phyloP scores from a whole-genome alignment of 208 protist species.

The Acanthamoeba lenticulata region DNA sequence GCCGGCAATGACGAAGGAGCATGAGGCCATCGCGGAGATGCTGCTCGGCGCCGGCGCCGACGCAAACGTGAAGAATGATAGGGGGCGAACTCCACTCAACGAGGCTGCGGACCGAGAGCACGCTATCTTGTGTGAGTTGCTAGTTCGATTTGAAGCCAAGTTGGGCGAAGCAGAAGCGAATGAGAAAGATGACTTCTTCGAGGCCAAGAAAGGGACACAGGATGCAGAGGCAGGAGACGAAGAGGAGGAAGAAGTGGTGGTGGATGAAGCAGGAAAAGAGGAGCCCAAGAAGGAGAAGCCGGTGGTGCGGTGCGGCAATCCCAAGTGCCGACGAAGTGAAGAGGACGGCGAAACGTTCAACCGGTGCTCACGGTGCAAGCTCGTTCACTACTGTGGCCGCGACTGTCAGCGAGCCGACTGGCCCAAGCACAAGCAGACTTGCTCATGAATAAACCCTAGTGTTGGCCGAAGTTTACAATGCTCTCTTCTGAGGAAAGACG shows the following conservation, averaged over 20 bases:
- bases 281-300: neutral
- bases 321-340: neutral
- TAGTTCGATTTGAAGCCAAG: neutral
- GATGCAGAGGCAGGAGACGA: neutral
- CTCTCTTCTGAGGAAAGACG: too few relatives aligned
- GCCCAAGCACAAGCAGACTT: neutral
- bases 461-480: neutral
- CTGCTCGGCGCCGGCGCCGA: neutral
- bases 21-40: neutral
- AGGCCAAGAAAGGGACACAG: neutral
- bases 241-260: neutral
- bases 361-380: slow-evolving; percentile 1
- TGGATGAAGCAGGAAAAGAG: neutral
- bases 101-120: neutral
- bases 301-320: neutral
- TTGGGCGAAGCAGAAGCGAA: neutral
- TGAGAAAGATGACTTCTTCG: neutral
- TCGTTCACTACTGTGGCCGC: neutral
- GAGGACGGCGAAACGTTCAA: neutral
- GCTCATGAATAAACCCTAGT: neutral
- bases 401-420: slow-evolving; percentile 21
- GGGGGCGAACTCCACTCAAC: neutral
- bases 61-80: neutral
- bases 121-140: neutral
- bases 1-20: neutral